These are phyloP conservation scores for Aureoboletus auriporus DNA, from an alignment of 768 basidiomycete genomes.

Conservation along the genomic window DNA sequence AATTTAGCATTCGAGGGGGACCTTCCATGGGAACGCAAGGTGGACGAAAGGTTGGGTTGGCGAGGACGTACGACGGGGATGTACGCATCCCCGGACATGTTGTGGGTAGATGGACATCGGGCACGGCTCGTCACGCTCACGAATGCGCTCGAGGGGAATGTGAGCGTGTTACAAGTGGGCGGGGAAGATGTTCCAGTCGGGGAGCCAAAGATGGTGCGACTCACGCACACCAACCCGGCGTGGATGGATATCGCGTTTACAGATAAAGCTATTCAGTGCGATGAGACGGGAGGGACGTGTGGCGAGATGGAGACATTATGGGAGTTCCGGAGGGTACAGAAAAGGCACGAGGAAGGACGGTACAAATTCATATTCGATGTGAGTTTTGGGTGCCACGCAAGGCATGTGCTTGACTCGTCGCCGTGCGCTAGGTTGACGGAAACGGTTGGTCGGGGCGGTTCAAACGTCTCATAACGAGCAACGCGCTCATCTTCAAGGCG, in stretches of 20 bases:
- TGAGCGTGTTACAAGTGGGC: constrained; percentile 37
- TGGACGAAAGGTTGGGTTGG: constrained; percentile 63
- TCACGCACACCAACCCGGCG: constrained; percentile 45
- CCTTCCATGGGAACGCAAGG: constrained; percentile 61
- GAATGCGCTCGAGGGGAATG: constrained; percentile 38
- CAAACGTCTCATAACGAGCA: constrained; percentile 58
- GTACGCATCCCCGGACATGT: constrained; percentile 32
- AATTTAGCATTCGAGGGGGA: constrained; percentile 38
- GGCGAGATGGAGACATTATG: constrained; percentile 41
- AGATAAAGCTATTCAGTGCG: constrained; percentile 41
- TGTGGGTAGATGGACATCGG: constrained; percentile 52
- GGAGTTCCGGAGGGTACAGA: constrained; percentile 46
- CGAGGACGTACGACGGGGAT: constrained; percentile 74
- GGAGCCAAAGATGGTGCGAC: constrained; percentile 29
- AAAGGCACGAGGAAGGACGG: constrained; percentile 45
- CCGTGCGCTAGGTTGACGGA: constrained; percentile 41
- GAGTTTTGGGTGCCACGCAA: constrained; percentile 10
- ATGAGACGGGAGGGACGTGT: constrained; percentile 30
- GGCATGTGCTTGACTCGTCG: too few relatives aligned
- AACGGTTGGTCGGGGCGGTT: constrained; percentile 72
- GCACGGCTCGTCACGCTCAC: constrained; percentile 41
- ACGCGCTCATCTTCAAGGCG: constrained; percentile 62
- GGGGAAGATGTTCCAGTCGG: constrained; percentile 32
- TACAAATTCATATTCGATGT: constrained; percentile 64
- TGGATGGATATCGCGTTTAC: constrained; percentile 61